A percentile compares a stretch with the other conserved stretches of the same genome.
phyloP scores from a whole-genome alignment of 2,329 filamentous ascomycete species.

The Pestalotiopsis sp. region DNA sequence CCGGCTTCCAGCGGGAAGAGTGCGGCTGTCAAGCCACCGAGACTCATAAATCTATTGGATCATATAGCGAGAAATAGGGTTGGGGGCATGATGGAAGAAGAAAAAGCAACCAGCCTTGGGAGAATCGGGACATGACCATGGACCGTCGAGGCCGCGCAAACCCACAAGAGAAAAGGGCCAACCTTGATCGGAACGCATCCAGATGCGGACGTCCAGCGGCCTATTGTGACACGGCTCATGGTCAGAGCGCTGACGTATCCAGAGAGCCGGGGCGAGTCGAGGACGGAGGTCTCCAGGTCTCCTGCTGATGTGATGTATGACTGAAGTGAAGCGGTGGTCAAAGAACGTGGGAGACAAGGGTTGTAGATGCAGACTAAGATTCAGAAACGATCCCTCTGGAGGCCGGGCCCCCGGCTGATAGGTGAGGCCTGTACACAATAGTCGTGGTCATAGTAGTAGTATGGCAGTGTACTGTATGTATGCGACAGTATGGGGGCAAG shows the following conservation, averaged over 20 bases:
- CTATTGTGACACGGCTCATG: conserved; percentile 13
- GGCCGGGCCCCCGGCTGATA: conserved; percentile 6
- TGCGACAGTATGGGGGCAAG: conserved; percentile 21
- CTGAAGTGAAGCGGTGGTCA: not conserved
- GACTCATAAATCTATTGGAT: conserved; percentile 6
- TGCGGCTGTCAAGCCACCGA: conserved; percentile 12
- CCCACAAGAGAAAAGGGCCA: conserved; percentile 6
- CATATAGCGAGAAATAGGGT: conserved; percentile 8
- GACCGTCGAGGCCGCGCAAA: conserved; percentile 11
- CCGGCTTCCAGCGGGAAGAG: conserved; percentile 5
- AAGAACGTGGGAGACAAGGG: conserved; percentile 13
- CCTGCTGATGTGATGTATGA: conserved; percentile 1
- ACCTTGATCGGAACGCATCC: conserved; percentile 15
- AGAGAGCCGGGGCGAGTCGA: not conserved
- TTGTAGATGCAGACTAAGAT: conserved; percentile 10
- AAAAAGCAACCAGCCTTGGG: conserved; percentile 4
- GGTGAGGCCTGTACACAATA: not conserved
- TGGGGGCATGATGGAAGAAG: conserved; percentile 6
- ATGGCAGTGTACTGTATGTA: conserved; percentile 20
- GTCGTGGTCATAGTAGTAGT: conserved; percentile 12
- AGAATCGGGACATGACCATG: not conserved
- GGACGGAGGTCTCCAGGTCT: not conserved
- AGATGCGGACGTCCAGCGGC: conserved; percentile 13
- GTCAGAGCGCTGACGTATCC: conserved; percentile 14
- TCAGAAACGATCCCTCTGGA: conserved; percentile 8